A percentile compares a stretch with the other conserved stretches of the same genome.
phyloP scores from a whole-genome alignment of 495 filamentous ascomycete genomes.

The Xylaria cubensis region DNA sequence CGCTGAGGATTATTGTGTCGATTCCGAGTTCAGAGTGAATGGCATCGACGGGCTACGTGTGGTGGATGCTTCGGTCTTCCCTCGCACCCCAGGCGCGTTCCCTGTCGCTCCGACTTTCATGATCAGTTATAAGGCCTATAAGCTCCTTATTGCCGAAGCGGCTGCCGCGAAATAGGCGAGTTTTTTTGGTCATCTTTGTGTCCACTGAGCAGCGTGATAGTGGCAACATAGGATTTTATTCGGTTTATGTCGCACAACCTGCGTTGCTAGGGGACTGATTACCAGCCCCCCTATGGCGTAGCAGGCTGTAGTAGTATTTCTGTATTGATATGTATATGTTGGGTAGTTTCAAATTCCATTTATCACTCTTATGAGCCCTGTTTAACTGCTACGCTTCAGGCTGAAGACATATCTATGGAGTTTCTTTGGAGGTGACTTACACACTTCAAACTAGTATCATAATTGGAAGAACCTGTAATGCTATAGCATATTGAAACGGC shows the following conservation, averaged over 20 bases:
- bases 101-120: slow-evolving; percentile 67
- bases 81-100: slow-evolving; percentile 60
- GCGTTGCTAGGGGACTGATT: too few species aligned
- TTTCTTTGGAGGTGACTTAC: too few species aligned
- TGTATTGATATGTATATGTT: too few species aligned
- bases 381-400: too few species aligned
- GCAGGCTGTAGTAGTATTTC: too few species aligned
- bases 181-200: neutral
- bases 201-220: neutral
- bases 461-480: too few species aligned
- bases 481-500: too few species aligned
- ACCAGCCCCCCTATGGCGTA: too few species aligned
- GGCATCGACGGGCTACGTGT: slow-evolving; percentile 61
- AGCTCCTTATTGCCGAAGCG: neutral
- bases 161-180: neutral
- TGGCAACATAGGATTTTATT: neutral
- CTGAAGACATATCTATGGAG: too few species aligned
- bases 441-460: too few species aligned
- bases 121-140: slow-evolving; percentile 60
- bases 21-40: slow-evolving; percentile 58
- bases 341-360: too few species aligned
- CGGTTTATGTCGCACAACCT: neutral
- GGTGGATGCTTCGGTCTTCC: slow-evolving; percentile 64
- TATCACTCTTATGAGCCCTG: too few species aligned
- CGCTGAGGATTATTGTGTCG: slow-evolving; percentile 58